These are phyloP conservation scores for Xylariales sp. DNA, from an alignment of 2,329 filamentous ascomycete species.

Conservation along the genomic window DNA sequence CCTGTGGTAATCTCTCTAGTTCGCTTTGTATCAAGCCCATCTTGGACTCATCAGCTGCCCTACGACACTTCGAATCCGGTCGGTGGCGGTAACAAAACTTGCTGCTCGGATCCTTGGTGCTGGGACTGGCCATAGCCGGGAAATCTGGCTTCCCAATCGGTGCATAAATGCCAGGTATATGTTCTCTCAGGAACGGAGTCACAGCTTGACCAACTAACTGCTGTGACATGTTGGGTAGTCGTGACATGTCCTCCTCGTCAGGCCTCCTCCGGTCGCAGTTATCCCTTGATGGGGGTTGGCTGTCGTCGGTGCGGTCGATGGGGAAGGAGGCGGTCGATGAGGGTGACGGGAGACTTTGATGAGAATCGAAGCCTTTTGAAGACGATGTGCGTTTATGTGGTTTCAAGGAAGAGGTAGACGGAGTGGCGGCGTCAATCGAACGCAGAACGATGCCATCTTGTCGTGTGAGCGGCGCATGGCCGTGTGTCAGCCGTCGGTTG, in stretches of 20 bases:
- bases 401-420: not conserved
- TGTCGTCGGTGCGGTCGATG: conserved; percentile 14
- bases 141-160: conserved; percentile 60
- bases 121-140: conserved; percentile 32
- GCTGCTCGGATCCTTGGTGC: conserved; percentile 62
- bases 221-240: conserved; percentile 53
- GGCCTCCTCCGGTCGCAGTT: conserved; percentile 48
- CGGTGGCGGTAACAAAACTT: conserved; percentile 95
- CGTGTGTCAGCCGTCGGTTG: conserved; percentile 13
- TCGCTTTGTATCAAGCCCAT: conserved; percentile 95
- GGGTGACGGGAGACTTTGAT: conserved; percentile 8
- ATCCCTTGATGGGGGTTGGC: conserved; percentile 28
- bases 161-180: conserved; percentile 86
- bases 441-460: conserved; percentile 19
- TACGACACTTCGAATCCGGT: conserved; percentile 88
- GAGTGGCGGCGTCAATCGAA: conserved; percentile 15
- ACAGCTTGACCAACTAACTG: conserved; percentile 74
- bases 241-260: conserved; percentile 43
- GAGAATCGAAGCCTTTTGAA: not conserved
- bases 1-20: conserved; percentile 73
- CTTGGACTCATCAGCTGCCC: conserved; percentile 88
- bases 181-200: conserved; percentile 82
- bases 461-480: conserved; percentile 12
- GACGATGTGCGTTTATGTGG: conserved; percentile 4
- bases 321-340: conserved; percentile 11